Percentiles rank a stretch among this genome's conserved stretches.
Conservation (phyloP, 768 basidiomycete genomes). For the Boletus sp. region DNA sequence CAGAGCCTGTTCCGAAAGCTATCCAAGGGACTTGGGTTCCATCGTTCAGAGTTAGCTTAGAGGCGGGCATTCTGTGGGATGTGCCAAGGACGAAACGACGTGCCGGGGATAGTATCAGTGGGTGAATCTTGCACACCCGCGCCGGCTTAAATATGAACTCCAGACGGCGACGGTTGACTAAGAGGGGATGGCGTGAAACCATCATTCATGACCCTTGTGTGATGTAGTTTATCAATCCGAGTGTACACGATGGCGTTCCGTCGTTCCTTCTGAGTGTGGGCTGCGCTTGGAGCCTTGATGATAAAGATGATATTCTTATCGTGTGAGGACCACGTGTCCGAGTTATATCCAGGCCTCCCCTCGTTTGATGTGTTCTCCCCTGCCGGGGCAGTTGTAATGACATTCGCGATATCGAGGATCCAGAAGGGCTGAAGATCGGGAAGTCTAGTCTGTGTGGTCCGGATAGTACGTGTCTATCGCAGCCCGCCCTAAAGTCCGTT, state of each 20-base stretch:
- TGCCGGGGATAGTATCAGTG: neutral
- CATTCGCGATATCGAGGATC: neutral
- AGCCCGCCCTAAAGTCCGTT: constrained; percentile 47
- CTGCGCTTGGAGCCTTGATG: neutral
- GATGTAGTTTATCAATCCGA: neutral
- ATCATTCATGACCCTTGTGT: constrained; percentile 12
- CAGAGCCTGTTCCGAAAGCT: constrained; percentile 63
- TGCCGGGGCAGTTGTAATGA: neutral
- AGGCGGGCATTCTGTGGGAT: constrained; percentile 24
- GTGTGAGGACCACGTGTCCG: neutral
- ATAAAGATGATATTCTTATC: neutral
- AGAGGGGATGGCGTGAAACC: neutral
- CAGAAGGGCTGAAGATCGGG: neutral
- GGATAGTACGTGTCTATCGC: neutral
- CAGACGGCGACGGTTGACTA: constrained; percentile 7
- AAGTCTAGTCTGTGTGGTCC: neutral
- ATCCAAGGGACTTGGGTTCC: constrained; percentile 53
- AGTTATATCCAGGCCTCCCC: too few relatives aligned
- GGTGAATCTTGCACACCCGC: neutral
- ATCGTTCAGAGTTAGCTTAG: constrained; percentile 51
- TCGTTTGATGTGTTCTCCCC: neutral
- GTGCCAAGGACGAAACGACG: constrained; percentile 7
- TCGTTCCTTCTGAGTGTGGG: neutral
- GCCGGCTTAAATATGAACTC: constrained; percentile 8
- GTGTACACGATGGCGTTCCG: neutral